Base-by-base conservation (phyloP, 192 early-diverging fungal species). In the Paraglomus brasilianum region DNA sequence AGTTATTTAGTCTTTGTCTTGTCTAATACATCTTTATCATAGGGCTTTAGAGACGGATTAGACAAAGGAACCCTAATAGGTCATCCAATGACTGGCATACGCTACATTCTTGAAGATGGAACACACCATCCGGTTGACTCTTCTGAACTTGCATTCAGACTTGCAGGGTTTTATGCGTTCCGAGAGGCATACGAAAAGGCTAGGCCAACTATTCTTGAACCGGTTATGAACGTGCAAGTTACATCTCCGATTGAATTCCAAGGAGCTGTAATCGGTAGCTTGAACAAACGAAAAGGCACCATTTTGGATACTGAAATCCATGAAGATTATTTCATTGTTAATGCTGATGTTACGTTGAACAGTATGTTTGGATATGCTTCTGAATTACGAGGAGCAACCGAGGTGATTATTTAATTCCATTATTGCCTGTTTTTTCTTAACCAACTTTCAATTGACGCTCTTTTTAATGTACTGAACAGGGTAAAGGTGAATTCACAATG, bases 361-460 rank as follows among this genome's bases (percentile, higher is more conserved):
- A 92, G 93, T 64, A 98, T 98, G 96, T 98, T 98, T 89, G 95
- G 95, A 19, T 96, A 95, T 77, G 94, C 95, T 52, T 93, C 94
- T 14, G 96, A 98, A 77, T 83, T 98, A 74, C 86, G 96, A 66
- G 90, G 89, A 42, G 85, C 86, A 61, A 93, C 94, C 17, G 89
- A 68, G 51, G 66, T 68, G 44, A 52, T 24, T 51, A 9, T 52
- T 30, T 14, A 22, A 21, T 39, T 15, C 5, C 11, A 30, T 39
- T 21, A 43, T 4, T 5, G 30, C 30, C 24, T 49, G 43, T 4
- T 46, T 45, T 19, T 63, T 13, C 8, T 40, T 40, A 22, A 50
- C 36, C 15, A 48, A 24, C 24, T 19, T 6, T 8, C n/a, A 45
- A 48, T 66, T 14, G 15, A 30, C 30, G 30, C 3, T 30, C 30